Base-by-base conservation (phyloP, 345 rosid species). In the Rhodamnia rubescens region DNA sequence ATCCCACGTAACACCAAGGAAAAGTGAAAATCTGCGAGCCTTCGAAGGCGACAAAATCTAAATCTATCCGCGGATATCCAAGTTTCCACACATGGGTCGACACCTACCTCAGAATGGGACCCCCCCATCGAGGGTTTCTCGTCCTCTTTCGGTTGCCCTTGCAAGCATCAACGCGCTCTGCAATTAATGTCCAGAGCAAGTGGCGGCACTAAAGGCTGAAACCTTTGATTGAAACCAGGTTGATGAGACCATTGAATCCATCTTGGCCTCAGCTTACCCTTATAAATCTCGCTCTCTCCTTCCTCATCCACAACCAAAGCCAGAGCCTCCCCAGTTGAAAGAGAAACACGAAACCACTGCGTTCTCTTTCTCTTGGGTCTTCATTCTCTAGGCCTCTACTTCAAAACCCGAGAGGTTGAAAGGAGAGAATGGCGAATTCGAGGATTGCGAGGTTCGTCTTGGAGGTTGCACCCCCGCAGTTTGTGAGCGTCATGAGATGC, bases 391-490 rank as follows among this genome's bases (percentile, higher is more conserved):
- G 44, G 59, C 53, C 56, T 83, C 40, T 58, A 6, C 69, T 78
- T 85, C 53, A 20, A 83, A 51, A 12, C 42, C 80, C 75, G 69
- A 47, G 42, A 55, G 44, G 11, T 27, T 74, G 26, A 29, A 12
- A 80, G 14, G 55, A 87, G 21, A 74, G 61, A 16, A 95, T 95
- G 98, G 96, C 95, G 21, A 97, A 83, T 87, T 88, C 98, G 4
- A 87, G 98, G 82, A 80, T 93, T 1, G 91, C 96, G 4, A 97
- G 94, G 91, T 94, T 96, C 82, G 82, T 95, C 29, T 91, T 91
- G 83, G 98, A 97, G 91, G 98, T 91, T 88, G 98, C 98, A 2
- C 99, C 99, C 12, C 96, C 98, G 7, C 98, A 97, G 83, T 93
- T 92, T 21, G 90, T 97, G 44, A 92, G 86, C 84, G 98, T 97